Evolutionary conservation across 495 filamentous ascomycete species (phyloP).

Genomic region (Margaritispora aquatica): DNA sequence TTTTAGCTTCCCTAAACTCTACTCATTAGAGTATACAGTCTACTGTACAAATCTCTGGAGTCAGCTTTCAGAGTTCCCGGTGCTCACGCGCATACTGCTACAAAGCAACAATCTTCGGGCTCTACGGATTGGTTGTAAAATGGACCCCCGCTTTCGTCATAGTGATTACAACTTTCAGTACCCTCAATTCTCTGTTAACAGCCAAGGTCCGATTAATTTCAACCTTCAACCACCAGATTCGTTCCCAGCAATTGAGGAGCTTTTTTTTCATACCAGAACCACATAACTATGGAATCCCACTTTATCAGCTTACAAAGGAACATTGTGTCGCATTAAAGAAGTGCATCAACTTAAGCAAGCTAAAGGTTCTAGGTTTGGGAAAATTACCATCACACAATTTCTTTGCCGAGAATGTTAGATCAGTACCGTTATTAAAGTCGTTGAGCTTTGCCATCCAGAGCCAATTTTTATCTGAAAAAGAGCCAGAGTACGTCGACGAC

Average conservation of each 20-base stretch:
- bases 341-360: neutral
- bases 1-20: neutral
- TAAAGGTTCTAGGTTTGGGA: neutral
- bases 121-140: neutral
- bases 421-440: neutral
- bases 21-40: neutral
- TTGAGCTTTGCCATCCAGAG: neutral
- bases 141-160: neutral
- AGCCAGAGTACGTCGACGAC: neutral
- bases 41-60: neutral
- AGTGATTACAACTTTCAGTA: neutral
- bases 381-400: neutral
- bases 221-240: neutral
- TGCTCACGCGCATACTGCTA: neutral
- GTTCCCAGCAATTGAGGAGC: neutral
- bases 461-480: neutral
- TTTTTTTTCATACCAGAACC: neutral
- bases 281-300: neutral
- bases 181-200: neutral
- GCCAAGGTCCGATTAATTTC: neutral
- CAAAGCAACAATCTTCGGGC: neutral
- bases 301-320: neutral
- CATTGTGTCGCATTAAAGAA: neutral
- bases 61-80: neutral
- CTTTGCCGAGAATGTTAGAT: neutral